Conservation (phyloP, 2,329 filamentous ascomycete species). For the Colletotrichum eleusines region DNA sequence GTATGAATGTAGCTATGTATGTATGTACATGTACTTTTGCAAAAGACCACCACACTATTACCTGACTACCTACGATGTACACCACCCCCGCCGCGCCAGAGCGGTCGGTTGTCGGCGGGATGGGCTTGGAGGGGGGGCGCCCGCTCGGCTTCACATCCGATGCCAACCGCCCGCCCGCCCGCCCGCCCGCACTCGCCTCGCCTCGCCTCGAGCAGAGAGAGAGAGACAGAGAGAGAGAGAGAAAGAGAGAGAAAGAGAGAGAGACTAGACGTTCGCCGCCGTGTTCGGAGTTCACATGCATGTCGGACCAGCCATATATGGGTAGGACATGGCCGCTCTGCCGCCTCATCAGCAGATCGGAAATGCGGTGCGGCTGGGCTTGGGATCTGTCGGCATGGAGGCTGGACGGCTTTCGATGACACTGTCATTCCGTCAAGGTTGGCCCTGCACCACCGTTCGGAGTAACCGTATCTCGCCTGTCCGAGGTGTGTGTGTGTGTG, state of each 20-base stretch:
- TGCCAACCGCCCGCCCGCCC: conserved; percentile 33
- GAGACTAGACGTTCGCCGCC: conserved; percentile 33
- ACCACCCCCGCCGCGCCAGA: too few relatives aligned
- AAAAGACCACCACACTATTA: too few relatives aligned
- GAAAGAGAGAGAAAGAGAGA: too few relatives aligned
- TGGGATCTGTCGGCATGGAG: too few relatives aligned
- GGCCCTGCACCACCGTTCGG: conserved; percentile 24
- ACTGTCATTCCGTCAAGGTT: conserved; percentile 31
- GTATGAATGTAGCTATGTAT: too few relatives aligned
- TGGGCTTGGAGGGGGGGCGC: not conserved
- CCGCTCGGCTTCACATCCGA: conserved; percentile 21
- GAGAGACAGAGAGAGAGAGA: too few relatives aligned
- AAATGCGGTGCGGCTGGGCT: not conserved
- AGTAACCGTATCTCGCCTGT: conserved; percentile 41
- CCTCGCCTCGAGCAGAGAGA: too few relatives aligned
- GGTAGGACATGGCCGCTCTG: too few relatives aligned
- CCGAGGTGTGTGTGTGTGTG: too few relatives aligned
- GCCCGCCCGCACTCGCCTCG: conserved; percentile 12
- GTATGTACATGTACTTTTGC: too few relatives aligned
- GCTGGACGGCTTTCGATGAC: conserved; percentile 27
- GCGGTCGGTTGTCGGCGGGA: too few relatives aligned
- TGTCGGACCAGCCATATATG: conserved; percentile 14
- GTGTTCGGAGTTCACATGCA: conserved; percentile 9
- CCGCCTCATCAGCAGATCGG: not conserved
- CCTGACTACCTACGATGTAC: too few relatives aligned